Conservation (phyloP, 2,329 filamentous ascomycete species). For the Conoideocrella luteorostrata region DNA sequence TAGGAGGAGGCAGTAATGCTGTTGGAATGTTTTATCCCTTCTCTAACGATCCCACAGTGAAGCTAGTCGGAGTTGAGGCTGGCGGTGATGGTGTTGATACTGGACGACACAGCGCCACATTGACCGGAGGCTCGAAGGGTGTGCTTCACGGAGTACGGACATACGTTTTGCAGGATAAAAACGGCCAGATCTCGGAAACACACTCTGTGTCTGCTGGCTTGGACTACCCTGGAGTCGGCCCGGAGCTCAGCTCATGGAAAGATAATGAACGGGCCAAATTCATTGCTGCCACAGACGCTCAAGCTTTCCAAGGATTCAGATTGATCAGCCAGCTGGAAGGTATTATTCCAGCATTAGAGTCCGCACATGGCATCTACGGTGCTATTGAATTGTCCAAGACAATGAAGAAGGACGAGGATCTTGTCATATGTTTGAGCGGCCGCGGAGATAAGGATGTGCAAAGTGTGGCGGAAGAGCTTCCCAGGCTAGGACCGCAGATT, state of each 20-base stretch:
- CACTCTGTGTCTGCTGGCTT: conserved; percentile 95
- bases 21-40: conserved; percentile 99
- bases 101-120: conserved; percentile 75
- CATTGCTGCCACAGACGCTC: conserved; percentile 81
- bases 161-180: conserved; percentile 85
- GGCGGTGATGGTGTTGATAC: conserved; percentile 91
- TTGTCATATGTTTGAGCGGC: conserved; percentile 91
- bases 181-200: conserved; percentile 91
- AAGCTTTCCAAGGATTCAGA: conserved; percentile 84
- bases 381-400: conserved; percentile 87
- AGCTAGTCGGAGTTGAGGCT: conserved; percentile 88
- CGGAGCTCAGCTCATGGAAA: conserved; percentile 90
- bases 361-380: conserved; percentile 85
- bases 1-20: conserved; percentile 91
- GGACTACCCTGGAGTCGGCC: conserved; percentile 94
- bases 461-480: conserved; percentile 91
- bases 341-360: conserved; percentile 94
- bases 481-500: conserved; percentile 81
- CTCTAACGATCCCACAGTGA: conserved; percentile 74
- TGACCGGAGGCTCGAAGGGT: conserved; percentile 80
- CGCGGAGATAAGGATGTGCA: conserved; percentile 98
- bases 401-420: conserved; percentile 79
- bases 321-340: conserved; percentile 83
- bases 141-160: conserved; percentile 94
- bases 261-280: conserved; percentile 81